A percentile compares a stretch with the other conserved stretches of the same genome.
phyloP scores from a whole-genome alignment of 1,284 basidiomycete genomes.

The Ganoderma boninense region DNA sequence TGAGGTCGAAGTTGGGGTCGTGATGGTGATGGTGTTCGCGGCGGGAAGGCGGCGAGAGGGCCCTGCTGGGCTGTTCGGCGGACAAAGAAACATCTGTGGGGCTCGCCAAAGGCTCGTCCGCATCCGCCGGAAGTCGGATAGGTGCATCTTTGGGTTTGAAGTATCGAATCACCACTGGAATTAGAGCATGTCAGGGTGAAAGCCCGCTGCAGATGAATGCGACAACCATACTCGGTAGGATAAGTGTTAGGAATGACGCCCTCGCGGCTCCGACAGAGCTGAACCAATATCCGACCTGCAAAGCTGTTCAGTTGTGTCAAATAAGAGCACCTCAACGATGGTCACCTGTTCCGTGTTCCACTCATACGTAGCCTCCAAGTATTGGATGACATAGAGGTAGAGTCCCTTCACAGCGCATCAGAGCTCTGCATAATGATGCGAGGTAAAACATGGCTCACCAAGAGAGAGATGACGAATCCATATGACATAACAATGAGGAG shows the following conservation, averaged over 20 bases:
- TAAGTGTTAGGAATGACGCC: slow-evolving; percentile 65
- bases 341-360: slow-evolving; percentile 80
- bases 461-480: slow-evolving; percentile 60
- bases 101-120: slow-evolving; percentile 44
- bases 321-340: background rate
- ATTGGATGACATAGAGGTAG: slow-evolving; percentile 73
- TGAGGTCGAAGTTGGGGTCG: slow-evolving; percentile 66
- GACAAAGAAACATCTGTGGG: slow-evolving; percentile 21
- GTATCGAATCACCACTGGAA: slow-evolving; percentile 61
- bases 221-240: slow-evolving; percentile 67
- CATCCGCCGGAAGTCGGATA: slow-evolving; percentile 44
- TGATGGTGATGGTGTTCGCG: slow-evolving; percentile 29
- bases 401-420: slow-evolving; percentile 62
- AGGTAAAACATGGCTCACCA: slow-evolving; percentile 51
- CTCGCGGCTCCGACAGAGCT: slow-evolving; percentile 67
- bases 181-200: too few relatives aligned
- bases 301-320: background rate
- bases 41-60: slow-evolving; percentile 12
- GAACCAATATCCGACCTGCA: slow-evolving; percentile 80
- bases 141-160: slow-evolving; percentile 52
- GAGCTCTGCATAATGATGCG: background rate
- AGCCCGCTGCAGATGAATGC: slow-evolving; percentile 2
- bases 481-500: slow-evolving; percentile 63
- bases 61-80: background rate
- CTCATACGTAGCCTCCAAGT: slow-evolving; percentile 67